phyloP scores from a whole-genome alignment of 148 eudicot species.

The Fagopyrum esculentum region DNA sequence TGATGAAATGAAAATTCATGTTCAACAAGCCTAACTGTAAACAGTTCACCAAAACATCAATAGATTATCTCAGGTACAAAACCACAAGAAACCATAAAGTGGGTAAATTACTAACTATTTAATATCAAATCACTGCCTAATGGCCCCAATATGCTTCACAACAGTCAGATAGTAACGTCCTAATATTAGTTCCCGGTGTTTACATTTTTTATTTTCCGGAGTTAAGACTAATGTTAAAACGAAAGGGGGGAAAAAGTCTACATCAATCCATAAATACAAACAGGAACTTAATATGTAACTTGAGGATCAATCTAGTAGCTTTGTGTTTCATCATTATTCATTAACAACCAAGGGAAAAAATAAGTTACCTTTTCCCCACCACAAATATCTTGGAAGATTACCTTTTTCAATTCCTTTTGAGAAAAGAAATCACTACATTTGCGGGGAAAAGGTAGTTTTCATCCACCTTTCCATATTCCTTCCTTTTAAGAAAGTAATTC shows the following conservation, averaged over 20 bases:
- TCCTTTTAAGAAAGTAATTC: neutral
- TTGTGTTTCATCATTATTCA: neutral
- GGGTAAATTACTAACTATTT: neutral
- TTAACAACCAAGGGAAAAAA: neutral
- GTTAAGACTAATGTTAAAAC: neutral
- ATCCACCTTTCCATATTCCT: slow-evolving; percentile 3
- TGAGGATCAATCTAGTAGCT: neutral
- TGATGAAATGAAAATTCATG: neutral
- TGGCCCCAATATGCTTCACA: slow-evolving; percentile 1
- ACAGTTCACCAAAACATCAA: neutral
- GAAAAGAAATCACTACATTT: neutral
- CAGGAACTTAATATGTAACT: neutral
- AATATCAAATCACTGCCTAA: neutral
- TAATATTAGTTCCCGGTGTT: neutral
- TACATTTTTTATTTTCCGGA: neutral
- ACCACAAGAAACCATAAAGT: neutral
- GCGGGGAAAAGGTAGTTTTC: neutral
- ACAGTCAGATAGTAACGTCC: neutral
- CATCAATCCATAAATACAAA: neutral
- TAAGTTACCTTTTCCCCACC: neutral
- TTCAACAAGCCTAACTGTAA: neutral
- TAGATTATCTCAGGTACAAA: neutral
- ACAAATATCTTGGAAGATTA: slow-evolving; percentile 6
- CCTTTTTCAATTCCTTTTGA: neutral
- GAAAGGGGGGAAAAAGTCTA: neutral